phyloP scores from a whole-genome alignment of 257 asterid genomes.

The Coffea canephora region DNA sequence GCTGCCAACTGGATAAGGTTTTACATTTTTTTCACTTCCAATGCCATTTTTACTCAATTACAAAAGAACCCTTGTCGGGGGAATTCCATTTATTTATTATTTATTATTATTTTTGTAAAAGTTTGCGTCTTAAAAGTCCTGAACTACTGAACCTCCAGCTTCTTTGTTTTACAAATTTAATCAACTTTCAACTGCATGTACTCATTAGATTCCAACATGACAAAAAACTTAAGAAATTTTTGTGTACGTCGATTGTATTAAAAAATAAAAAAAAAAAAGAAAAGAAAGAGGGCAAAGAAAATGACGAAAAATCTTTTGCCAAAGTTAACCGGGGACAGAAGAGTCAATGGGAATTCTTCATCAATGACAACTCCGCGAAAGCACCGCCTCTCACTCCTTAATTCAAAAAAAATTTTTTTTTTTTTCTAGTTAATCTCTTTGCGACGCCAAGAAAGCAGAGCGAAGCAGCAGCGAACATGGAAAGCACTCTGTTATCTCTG shows the following conservation, averaged over 20 bases:
- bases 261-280: no score
- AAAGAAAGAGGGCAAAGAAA: no score
- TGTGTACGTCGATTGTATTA: no score
- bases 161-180: no score
- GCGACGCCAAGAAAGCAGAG: neutral
- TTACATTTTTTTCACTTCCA: neutral
- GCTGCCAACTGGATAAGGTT: constrained; percentile 19
- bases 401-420: neutral
- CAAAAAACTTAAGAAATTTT: neutral
- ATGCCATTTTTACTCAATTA: neutral
- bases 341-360: no score
- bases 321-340: neutral
- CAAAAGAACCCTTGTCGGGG: neutral
- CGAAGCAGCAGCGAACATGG: constrained; percentile 23
- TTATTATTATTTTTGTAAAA: neutral
- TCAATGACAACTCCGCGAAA: neutral
- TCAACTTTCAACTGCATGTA: no score
- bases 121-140: neutral
- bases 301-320: neutral
- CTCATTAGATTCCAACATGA: neutral
- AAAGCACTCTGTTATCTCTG: constrained; percentile 48
- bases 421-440: neutral
- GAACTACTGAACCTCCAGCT: no score
- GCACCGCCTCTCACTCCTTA: constrained; percentile 21
- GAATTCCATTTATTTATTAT: neutral